phyloP scores from a whole-genome alignment of 768 basidiomycete genomes.

The Rickenella mellea region DNA sequence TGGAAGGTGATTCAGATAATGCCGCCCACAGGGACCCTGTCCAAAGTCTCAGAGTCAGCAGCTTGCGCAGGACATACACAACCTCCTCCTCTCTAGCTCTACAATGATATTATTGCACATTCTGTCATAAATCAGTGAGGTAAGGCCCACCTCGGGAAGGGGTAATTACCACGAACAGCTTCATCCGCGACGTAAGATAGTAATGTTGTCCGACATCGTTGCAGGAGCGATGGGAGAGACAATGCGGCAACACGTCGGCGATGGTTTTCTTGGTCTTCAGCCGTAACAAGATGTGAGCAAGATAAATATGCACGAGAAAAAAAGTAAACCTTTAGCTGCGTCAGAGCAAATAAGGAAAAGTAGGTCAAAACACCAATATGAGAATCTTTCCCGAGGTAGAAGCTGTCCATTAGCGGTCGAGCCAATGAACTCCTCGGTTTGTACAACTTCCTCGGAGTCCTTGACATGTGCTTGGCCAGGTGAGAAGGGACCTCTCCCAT shows the following conservation, averaged over 20 bases:
- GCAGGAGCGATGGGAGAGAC: constrained; percentile 61
- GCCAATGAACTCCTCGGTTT: constrained; percentile 33
- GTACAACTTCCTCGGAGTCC: constrained; percentile 1
- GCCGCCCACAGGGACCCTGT: constrained; percentile 72
- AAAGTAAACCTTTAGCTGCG: constrained; percentile 42
- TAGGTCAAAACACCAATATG: constrained; percentile 89
- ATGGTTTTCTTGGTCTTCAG: constrained; percentile 47
- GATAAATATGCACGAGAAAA: neutral
- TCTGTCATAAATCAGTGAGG: neutral
- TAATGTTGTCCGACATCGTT: constrained; percentile 63
- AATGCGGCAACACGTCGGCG: constrained; percentile 66
- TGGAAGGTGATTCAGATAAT: constrained; percentile 52
- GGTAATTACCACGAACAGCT: constrained; percentile 73
- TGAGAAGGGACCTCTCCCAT: too few species aligned
- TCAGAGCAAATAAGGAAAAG: constrained; percentile 74
- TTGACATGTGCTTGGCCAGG: neutral
- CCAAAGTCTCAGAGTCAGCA: constrained; percentile 67
- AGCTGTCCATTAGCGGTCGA: constrained; percentile 48
- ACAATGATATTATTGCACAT: neutral
- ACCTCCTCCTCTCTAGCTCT: constrained; percentile 87
- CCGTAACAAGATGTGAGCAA: neutral
- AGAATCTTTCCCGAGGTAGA: constrained; percentile 74
- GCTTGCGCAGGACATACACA: constrained; percentile 70
- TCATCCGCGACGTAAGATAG: constrained; percentile 78
- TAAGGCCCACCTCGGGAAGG: constrained; percentile 65